These are phyloP conservation scores for Fusarium virguliforme DNA, from an alignment of 2,329 filamentous ascomycete species.

Conservation along the genomic window DNA sequence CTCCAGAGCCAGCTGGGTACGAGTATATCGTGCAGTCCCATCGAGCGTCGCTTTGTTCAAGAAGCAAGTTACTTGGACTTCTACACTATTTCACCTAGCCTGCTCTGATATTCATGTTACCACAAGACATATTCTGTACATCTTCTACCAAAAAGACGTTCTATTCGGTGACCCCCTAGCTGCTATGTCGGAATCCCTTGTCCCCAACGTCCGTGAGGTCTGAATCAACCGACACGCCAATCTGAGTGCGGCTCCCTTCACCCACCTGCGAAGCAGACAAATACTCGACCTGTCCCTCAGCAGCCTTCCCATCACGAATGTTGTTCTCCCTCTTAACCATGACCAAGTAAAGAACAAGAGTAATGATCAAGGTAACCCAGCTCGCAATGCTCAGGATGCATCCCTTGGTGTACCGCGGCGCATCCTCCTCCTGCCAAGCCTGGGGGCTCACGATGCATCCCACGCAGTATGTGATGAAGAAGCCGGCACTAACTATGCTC, in stretches of 20 bases:
- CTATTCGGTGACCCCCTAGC: conserved; percentile 11
- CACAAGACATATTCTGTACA: neutral
- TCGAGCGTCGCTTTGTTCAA: no score
- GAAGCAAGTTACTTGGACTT: neutral
- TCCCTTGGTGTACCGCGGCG: conserved; percentile 44
- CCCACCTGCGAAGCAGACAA: conserved; percentile 11
- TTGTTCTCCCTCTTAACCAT: conserved; percentile 29
- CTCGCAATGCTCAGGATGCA: conserved; percentile 41
- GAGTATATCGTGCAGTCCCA: no score
- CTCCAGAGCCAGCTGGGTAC: neutral
- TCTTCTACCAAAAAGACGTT: neutral
- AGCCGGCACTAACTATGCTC: conserved; percentile 43
- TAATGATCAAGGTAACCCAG: conserved; percentile 37
- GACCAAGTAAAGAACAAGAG: conserved; percentile 24
- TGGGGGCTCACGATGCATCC: conserved; percentile 49
- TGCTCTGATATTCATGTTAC: neutral
- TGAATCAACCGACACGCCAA: conserved; percentile 33
- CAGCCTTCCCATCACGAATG: conserved; percentile 27
- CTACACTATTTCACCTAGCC: neutral
- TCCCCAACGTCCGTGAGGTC: conserved; percentile 49
- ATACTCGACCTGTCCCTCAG: conserved; percentile 18
- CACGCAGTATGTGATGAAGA: conserved; percentile 51
- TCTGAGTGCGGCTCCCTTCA: conserved; percentile 15
- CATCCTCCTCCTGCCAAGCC: conserved; percentile 45
- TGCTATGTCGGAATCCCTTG: conserved; percentile 48